These are phyloP conservation scores for Hansenula sp. DNA, from an alignment of 1,139 yeast species.

Conservation along the genomic window DNA sequence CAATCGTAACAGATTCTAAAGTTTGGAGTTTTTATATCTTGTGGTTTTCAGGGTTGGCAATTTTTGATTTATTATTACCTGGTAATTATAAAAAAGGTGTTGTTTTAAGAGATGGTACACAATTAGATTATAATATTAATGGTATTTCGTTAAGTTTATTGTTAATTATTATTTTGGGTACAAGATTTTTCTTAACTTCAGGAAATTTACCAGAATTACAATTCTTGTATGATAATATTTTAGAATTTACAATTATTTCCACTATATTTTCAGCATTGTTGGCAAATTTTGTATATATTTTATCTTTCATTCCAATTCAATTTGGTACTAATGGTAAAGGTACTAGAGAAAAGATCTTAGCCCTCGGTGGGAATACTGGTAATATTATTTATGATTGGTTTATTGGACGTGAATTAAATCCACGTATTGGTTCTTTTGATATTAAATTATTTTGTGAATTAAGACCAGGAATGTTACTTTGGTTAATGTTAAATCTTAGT, in stretches of 20 bases:
- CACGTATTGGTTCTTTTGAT: slow-evolving; percentile 81
- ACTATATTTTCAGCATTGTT: slow-evolving; percentile 59
- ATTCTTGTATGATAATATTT: slow-evolving; percentile 64
- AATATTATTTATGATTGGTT: slow-evolving; percentile 85
- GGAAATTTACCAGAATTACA: slow-evolving; percentile 75
- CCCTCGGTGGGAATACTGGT: slow-evolving; percentile 84
- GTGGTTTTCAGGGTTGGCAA: slow-evolving; percentile 69
- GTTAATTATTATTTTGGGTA: slow-evolving; percentile 39
- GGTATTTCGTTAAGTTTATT: slow-evolving; percentile 57
- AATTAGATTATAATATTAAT: slow-evolving; percentile 72
- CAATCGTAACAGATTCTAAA: slow-evolving; percentile 28
- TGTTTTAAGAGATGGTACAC: slow-evolving; percentile 68
- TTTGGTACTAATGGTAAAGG: slow-evolving; percentile 42
- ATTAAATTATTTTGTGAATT: slow-evolving; percentile 89
- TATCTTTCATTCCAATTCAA: slow-evolving; percentile 74
- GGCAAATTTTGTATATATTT: slow-evolving; percentile 59
- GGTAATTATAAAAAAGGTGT: slow-evolving; percentile 69
- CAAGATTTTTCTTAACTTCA: slow-evolving; percentile 45
- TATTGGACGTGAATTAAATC: slow-evolving; percentile 94
- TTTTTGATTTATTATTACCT: slow-evolving; percentile 67
- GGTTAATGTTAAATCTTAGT: slow-evolving; percentile 77
- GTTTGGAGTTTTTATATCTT: slow-evolving; percentile 63
- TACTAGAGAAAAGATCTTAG: slow-evolving; percentile 66
- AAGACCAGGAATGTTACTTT: slow-evolving; percentile 88
- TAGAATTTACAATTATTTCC: slow-evolving; percentile 61